These are phyloP conservation scores for Priceomyces medius DNA, from an alignment of 805 yeast genomes.

Conservation along the genomic window DNA sequence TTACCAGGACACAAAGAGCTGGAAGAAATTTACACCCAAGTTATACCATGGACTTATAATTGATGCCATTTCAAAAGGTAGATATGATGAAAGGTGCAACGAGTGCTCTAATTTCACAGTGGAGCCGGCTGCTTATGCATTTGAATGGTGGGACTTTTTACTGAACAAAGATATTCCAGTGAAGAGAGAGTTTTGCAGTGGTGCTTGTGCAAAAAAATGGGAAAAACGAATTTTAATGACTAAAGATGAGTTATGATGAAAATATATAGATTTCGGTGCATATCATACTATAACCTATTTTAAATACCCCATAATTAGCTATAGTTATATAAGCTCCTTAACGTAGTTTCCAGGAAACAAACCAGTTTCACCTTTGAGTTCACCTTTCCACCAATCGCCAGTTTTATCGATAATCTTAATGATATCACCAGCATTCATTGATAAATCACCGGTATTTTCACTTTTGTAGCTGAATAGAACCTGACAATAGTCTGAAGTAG, in stretches of 20 bases:
- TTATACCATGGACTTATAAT: conserved; percentile 46
- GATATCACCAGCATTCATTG: conserved; percentile 42
- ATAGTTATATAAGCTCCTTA: conserved; percentile 3
- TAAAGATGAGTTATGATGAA: conserved; percentile 2
- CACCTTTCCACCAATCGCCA: conserved; percentile 41
- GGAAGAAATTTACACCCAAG: conserved; percentile 52
- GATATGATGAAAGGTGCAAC: conserved; percentile 52
- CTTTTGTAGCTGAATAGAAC: conserved; percentile 43
- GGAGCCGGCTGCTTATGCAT: conserved; percentile 56
- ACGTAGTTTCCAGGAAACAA: conserved; percentile 34
- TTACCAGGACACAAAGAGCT: conserved; percentile 50
- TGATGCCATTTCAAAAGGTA: conserved; percentile 52
- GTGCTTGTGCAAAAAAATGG: conserved; percentile 40
- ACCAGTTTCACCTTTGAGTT: conserved; percentile 22
- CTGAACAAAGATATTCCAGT: conserved; percentile 51
- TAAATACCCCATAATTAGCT: background rate
- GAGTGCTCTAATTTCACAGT: conserved; percentile 48
- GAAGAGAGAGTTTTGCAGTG: conserved; percentile 55
- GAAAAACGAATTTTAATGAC: conserved; percentile 8
- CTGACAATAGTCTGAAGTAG: conserved; percentile 20
- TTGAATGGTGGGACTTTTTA: conserved; percentile 69
- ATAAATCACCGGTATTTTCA: conserved; percentile 40
- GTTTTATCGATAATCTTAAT: conserved; percentile 34
- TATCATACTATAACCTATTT: background rate
- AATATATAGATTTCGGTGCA: conserved; percentile 1